Base-by-base conservation (phyloP, 768 basidiomycete species). In the Tulasnella sp. region DNA sequence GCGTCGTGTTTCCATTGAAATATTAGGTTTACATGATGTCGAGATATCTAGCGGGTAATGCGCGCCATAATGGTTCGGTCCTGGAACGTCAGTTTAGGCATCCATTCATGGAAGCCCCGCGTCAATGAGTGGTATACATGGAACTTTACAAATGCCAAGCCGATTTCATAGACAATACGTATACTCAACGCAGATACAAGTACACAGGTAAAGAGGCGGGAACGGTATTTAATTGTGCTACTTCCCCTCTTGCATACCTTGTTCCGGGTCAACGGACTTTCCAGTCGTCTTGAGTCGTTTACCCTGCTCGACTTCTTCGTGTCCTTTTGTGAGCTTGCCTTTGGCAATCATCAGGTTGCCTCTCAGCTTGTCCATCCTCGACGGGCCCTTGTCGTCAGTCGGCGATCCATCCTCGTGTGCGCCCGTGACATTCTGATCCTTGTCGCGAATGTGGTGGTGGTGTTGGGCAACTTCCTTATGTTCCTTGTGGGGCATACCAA, bases 291-390 rank as follows among this genome's bases (percentile, higher is more conserved):
- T 42, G 21, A 55, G 27, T 11, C 23, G 21, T 15, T 27, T 35
- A 21, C 55, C 55, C 21, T 57, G 55, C 9, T 36, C 32, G 29
- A 57, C 37, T 12, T 45, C 39, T 12, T 57, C 55, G 1, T 46
- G 42, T 9, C 48, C 42, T 43, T 32, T 57, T 25, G 31, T 32
- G 14, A 40, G 12, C 34, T 57, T 57, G 25, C 32, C 46, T 27
- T 45, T 43, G 7, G 42, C 46, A 23, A 46, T 37, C n/a, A 57
- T 31, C 17, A 57, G 9, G 8, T 43, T 31, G 21, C 55, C 55
- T 32, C 48, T 57, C 29, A 57, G 32, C 55, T 57, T 57, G 42
- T 57, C 55, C 27, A 49, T 57, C 27, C n/a, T 54, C 2, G 35
- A 39, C 4, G 52, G 52, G 46, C 46, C 34, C 9, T 51, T 51